Base-by-base conservation (phyloP, 2,329 filamentous ascomycete species). In the Aureobasidium mangrovei region DNA sequence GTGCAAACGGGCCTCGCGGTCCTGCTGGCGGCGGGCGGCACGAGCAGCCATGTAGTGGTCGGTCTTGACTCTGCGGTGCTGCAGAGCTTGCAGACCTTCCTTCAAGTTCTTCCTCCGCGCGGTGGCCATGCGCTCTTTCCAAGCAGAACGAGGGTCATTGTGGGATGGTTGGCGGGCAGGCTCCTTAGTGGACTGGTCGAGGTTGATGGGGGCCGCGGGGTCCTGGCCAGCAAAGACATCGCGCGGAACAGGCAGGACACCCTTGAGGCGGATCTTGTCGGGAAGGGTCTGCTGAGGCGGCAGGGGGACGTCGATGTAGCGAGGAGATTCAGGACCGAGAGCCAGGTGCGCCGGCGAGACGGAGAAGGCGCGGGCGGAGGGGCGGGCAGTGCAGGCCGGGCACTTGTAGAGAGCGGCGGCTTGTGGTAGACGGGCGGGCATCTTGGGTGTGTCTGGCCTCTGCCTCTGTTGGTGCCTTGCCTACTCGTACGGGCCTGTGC, bases 251-350 rank as follows among this genome's bases (percentile, higher is more conserved):
- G 93, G 93, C 0, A 98, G 79, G 55, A 84, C 81, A 61, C 93
- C 93, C 68, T 89, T 89, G 33, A 89, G 68, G 8, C 62, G 60
- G 12, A 71, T 73, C 56, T 74, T 74, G 49, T 68, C 64, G 3
- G 73, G 70, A 40, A 73, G 70, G n/a, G 80, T 77, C 48, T 84
- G 82, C 68, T 95, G 89, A n/a, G 82, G 79, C 46, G 86, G 80
- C 61, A 78, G 77, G 45, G 91, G 91, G 54, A 96, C 76, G 60
- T 88, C 83, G 72, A 97, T 86, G 75, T 86, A 97, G 60, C 81
- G 80, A 44, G 93, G 91, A 35, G 90, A 95, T 68, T 96, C 88
- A 46, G 93, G 91, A 18, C 85, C 85, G 59, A 91, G 75, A 47
- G 72, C 71, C 46, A 65, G 66, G 55, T 64, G 61, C n/a, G 67